Conservation (phyloP, 75 land plant species). For the Azolla pinnata region DNA sequence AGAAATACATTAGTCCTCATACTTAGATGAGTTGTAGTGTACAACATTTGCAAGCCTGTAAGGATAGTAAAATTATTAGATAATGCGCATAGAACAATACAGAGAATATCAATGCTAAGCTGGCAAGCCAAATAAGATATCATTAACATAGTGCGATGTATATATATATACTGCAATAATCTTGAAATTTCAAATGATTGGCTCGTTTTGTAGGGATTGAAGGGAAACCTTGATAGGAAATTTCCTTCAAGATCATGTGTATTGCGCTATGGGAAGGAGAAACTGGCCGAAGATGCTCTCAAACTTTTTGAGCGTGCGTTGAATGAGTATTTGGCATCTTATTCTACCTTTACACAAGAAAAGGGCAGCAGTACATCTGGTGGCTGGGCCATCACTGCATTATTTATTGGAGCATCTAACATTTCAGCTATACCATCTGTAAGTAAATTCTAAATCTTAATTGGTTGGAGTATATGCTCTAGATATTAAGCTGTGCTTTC, state of each 20-base stretch:
- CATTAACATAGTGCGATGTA: not conserved
- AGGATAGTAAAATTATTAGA: too few relatives aligned
- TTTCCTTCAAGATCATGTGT: constrained; percentile 95
- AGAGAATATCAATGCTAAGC: not conserved
- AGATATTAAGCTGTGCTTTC: constrained; percentile 4
- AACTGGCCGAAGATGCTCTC: constrained; percentile 71
- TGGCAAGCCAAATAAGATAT: not conserved
- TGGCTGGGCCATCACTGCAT: constrained; percentile 60
- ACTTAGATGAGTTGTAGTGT: too few relatives aligned
- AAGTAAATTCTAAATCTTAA: constrained; percentile 15
- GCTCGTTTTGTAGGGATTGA: constrained; percentile 42
- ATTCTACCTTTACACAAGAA: constrained; percentile 17
- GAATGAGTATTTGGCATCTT: constrained; percentile 52
- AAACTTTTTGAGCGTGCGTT: constrained; percentile 67
- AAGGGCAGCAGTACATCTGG: constrained; percentile 19
- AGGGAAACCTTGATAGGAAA: constrained; percentile 39
- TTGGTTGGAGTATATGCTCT: not conserved
- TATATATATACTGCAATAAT: not conserved
- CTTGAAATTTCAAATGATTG: too few relatives aligned
- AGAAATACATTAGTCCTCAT: too few relatives aligned
- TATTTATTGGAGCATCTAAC: constrained; percentile 74
- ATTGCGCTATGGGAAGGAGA: constrained; percentile 70
- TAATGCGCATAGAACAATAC: too few relatives aligned
- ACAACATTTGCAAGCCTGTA: too few relatives aligned
- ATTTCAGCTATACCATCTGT: constrained; percentile 55